These are phyloP conservation scores for Colletotrichum sp. DNA, from an alignment of 2,329 filamentous ascomycete species.

Conservation along the genomic window DNA sequence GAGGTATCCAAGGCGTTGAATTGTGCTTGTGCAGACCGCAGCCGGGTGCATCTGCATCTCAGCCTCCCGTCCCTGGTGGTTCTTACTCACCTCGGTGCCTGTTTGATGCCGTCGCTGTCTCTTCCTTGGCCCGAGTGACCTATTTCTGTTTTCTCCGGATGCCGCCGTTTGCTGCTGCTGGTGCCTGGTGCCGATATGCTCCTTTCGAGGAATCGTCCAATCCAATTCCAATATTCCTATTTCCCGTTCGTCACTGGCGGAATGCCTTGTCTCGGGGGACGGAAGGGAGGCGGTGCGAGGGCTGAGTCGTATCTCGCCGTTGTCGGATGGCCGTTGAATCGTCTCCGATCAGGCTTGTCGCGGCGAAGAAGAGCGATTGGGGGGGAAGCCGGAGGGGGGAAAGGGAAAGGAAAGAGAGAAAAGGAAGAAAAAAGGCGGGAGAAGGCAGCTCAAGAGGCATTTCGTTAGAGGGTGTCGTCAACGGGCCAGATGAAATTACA, in stretches of 20 bases:
- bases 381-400: neutral
- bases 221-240: neutral
- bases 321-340: slow-evolving; percentile 18
- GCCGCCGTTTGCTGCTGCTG: neutral
- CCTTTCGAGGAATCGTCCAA: neutral
- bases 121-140: neutral
- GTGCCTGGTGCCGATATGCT: neutral
- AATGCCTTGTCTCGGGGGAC: slow-evolving; percentile 12
- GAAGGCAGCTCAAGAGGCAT: neutral
- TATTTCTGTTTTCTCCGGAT: neutral
- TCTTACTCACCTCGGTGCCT: neutral
- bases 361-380: slow-evolving; percentile 7
- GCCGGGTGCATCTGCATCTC: neutral
- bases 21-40: neutral
- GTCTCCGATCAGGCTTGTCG: slow-evolving; percentile 21
- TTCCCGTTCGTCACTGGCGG: neutral
- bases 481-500: slow-evolving; percentile 17
- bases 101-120: neutral
- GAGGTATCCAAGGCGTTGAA: neutral
- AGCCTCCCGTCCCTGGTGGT: neutral
- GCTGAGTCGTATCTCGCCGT: slow-evolving; percentile 22
- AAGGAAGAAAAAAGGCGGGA: neutral
- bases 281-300: slow-evolving; percentile 15
- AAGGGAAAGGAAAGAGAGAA: neutral
- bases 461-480: slow-evolving; percentile 7